Percentiles rank a stretch among this genome's conserved stretches.
These are phyloP conservation scores for Phytopythium mirpurense DNA, from an alignment of 352 stramenopile genomes.

Conservation along the genomic window DNA sequence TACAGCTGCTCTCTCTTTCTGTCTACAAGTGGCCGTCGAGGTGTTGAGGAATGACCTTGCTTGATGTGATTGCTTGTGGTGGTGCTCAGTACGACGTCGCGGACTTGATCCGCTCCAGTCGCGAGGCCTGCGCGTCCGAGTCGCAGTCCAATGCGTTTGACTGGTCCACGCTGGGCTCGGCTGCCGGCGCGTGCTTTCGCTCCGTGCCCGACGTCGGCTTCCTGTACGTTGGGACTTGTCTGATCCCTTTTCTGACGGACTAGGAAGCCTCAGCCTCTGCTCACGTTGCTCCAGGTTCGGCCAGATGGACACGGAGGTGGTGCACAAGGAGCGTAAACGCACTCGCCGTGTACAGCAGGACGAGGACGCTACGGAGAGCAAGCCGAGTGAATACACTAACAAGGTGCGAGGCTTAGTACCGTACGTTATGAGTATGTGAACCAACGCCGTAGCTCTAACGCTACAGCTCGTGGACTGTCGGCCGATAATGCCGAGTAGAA, in stretches of 20 bases:
- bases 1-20: constrained; percentile 3
- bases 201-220: constrained; percentile 69
- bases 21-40: too few species aligned
- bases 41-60: too few species aligned
- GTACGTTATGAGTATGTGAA: too few species aligned
- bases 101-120: constrained; percentile 53
- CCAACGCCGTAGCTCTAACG: background rate
- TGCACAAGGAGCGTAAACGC: constrained; percentile 62
- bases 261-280: too few species aligned
- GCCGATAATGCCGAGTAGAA: too few species aligned
- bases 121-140: constrained; percentile 35
- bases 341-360: constrained; percentile 39
- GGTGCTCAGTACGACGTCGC: constrained; percentile 48
- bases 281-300: constrained; percentile 49
- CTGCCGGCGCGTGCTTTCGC: constrained; percentile 66
- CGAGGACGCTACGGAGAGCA: constrained; percentile 38
- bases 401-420: too few species aligned
- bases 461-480: too few species aligned
- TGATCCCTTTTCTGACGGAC: too few species aligned
- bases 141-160: constrained; percentile 39
- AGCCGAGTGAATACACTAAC: constrained; percentile 73
- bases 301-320: constrained; percentile 70
- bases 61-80: background rate
- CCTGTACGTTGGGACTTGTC: constrained; percentile 41
- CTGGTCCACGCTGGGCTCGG: constrained; percentile 52